A percentile compares a stretch with the other conserved stretches of the same genome.
Conservation (phyloP, 306 rosid species). For the Castanopsis chinensis region DNA sequence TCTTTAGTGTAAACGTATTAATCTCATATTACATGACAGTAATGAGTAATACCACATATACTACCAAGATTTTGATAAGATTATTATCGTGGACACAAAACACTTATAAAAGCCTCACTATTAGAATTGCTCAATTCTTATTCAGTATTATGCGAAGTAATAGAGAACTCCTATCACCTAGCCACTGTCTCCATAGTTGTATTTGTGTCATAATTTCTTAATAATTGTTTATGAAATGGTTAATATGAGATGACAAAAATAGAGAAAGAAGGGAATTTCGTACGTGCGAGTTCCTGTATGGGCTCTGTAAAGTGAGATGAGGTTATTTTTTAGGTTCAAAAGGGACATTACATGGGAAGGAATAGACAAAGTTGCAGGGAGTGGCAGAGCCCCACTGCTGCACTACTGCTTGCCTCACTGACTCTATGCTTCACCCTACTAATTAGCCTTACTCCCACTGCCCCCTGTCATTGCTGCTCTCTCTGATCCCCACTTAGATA, state of each 20-base stretch:
- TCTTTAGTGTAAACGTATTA: too few relatives aligned
- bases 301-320: constrained; percentile 16
- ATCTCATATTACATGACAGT: accelerated
- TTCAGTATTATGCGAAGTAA: accelerated
- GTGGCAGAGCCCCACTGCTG: constrained; percentile 55
- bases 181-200: too few relatives aligned
- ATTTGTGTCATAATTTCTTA: too few relatives aligned
- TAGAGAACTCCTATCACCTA: too few relatives aligned
- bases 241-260: too few relatives aligned
- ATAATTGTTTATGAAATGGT: too few relatives aligned
- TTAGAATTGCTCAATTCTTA: accelerated
- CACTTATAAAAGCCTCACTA: accelerated
- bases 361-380: constrained; percentile 54
- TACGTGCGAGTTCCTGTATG: too few relatives aligned
- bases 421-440: constrained; percentile 21
- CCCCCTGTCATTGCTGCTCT: constrained; percentile 18
- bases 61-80: accelerated
- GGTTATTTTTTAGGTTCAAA: constrained; percentile 41
- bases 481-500: constrained; percentile 23
- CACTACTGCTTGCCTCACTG: constrained; percentile 34
- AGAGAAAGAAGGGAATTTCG: too few relatives aligned
- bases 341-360: constrained; percentile 66
- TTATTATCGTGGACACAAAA: too few relatives aligned
- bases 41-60: too few relatives aligned
- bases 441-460: constrained; percentile 8